Evolutionary conservation across 2,329 filamentous ascomycete genomes (phyloP).

Genomic region (Microdochium bolleyi): DNA sequence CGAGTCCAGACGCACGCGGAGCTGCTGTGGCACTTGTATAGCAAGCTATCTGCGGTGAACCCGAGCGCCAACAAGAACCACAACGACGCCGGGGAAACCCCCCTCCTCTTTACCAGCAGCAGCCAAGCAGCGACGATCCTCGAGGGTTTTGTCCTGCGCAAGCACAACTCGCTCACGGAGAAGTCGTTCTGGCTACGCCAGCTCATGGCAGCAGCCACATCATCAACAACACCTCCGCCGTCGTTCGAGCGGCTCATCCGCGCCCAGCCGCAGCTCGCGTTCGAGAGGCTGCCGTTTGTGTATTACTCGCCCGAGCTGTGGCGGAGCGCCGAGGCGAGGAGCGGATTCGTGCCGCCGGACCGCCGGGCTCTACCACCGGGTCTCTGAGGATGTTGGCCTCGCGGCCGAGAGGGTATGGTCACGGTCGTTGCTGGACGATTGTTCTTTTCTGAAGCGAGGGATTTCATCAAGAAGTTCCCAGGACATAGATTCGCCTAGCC

Average conservation of each 20-base stretch:
- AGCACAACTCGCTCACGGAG: constrained; percentile 10
- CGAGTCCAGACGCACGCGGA: neutral
- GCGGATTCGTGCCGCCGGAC: constrained; percentile 14
- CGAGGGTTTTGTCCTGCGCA: neutral
- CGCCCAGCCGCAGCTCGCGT: constrained; percentile 11
- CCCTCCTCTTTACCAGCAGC: constrained; percentile 5
- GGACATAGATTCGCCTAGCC: too few relatives aligned
- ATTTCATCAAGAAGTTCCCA: too few relatives aligned
- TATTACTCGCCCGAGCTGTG: constrained; percentile 13
- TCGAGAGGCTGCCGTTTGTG: constrained; percentile 15
- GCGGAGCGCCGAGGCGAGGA: constrained; percentile 15
- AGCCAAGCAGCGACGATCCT: neutral
- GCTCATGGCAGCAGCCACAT: constrained; percentile 12
- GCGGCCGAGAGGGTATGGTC: too few relatives aligned
- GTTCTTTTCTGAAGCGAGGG: too few relatives aligned
- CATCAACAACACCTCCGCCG: constrained; percentile 1
- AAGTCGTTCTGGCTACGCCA: constrained; percentile 20
- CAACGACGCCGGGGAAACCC: too few relatives aligned
- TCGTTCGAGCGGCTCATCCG: neutral
- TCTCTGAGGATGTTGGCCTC: too few relatives aligned
- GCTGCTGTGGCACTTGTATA: neutral
- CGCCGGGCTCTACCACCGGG: too few relatives aligned
- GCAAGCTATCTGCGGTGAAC: neutral
- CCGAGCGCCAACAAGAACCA: too few relatives aligned
- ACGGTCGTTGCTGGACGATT: too few relatives aligned